These are phyloP conservation scores for Corylus heterophylla DNA, from an alignment of 306 rosid species.

Conservation along the genomic window DNA sequence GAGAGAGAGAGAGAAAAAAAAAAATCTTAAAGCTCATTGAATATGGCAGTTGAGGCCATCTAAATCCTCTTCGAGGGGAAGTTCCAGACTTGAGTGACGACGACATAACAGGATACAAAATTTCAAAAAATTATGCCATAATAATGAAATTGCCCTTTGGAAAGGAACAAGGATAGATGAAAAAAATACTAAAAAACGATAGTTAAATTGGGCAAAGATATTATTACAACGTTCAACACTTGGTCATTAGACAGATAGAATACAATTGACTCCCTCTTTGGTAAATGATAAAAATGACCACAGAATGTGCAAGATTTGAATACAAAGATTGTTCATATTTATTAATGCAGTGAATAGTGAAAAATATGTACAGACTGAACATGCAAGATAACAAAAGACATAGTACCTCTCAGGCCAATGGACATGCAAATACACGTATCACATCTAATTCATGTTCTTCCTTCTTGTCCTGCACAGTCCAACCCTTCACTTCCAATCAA, in stretches of 20 bases:
- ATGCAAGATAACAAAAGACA: not conserved
- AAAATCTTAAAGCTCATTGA: not conserved
- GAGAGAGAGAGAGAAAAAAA: too few relatives aligned
- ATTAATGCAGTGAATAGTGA: not conserved
- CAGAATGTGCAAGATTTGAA: not conserved
- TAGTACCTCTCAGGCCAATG: not conserved
- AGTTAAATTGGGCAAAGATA: not conserved
- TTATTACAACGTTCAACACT: not conserved
- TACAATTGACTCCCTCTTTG: not conserved
- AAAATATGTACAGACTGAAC: conserved; percentile 24
- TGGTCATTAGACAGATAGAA: not conserved
- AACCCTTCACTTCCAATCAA: conserved; percentile 82
- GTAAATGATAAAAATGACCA: not conserved
- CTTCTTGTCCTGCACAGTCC: conserved; percentile 11
- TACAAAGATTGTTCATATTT: conserved; percentile 7
- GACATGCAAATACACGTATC: not conserved
- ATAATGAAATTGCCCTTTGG: not conserved
- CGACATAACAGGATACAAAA: not conserved
- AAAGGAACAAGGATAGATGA: not conserved
- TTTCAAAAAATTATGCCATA: not conserved
- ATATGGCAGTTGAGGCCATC: not conserved
- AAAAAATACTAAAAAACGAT: not conserved
- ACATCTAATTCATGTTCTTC: not conserved
- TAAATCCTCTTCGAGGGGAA: not conserved
- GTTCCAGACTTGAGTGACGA: not conserved